Conservation (phyloP, 1,139 yeast genomes). For the Kazachstania sp. region DNA sequence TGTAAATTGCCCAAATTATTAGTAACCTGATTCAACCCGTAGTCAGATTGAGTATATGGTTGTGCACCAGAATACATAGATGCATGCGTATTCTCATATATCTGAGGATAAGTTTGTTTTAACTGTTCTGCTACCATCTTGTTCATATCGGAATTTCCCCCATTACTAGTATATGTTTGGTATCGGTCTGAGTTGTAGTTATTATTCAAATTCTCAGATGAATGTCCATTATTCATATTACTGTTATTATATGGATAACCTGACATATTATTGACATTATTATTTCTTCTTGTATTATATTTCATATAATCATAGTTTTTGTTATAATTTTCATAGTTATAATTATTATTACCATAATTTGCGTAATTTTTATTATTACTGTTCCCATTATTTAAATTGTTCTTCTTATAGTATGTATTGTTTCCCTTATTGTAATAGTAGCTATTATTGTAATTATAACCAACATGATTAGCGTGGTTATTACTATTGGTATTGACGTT, state of each 20-base stretch:
- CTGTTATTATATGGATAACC: not conserved
- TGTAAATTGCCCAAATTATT: conserved; percentile 1
- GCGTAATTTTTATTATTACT: conserved; percentile 4
- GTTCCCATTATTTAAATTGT: conserved; percentile 3
- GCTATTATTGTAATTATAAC: conserved; percentile 3
- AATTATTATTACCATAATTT: not conserved
- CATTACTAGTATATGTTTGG: not conserved
- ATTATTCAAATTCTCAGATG: not conserved
- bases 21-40: not conserved
- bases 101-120: conserved; percentile 23
- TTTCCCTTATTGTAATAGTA: conserved; percentile 2
- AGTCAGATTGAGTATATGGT: not conserved
- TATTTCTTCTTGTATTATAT: conserved; percentile 1
- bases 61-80: not conserved
- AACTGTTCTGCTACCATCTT: conserved; percentile 15
- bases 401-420: conserved; percentile 5
- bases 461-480: not conserved
- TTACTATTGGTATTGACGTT: not conserved
- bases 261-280: not conserved
- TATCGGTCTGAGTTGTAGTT: not conserved
- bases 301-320: conserved; percentile 5
- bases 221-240: too few species aligned
- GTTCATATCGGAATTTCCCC: not conserved
- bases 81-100: conserved; percentile 14
- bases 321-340: not conserved